Percentiles rank a stretch among this genome's conserved stretches.
phyloP scores from a whole-genome alignment of 352 stramenopile species.

The Globisporangium acanthophoron region DNA sequence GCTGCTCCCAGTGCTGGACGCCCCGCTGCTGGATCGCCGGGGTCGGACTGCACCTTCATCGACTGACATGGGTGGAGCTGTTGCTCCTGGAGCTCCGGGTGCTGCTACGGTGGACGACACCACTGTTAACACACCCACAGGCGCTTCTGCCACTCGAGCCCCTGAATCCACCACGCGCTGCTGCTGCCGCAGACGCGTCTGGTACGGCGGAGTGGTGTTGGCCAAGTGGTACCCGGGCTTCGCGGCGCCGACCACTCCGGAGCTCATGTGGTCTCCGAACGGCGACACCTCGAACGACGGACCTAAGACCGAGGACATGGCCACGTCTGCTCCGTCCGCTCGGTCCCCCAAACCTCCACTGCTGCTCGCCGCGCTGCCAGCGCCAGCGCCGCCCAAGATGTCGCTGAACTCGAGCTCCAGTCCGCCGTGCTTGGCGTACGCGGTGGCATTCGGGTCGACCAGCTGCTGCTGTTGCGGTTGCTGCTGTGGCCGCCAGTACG shows the following conservation, averaged over 20 bases:
- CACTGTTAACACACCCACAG: background rate
- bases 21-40: constrained; percentile 5
- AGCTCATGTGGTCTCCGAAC: constrained; percentile 24
- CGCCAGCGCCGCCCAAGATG: constrained; percentile 21
- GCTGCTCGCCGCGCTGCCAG: background rate
- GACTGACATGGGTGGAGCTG: background rate
- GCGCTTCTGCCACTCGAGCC: background rate
- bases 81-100: background rate
- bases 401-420: constrained; percentile 39
- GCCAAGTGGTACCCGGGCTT: constrained; percentile 7
- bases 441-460: background rate
- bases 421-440: constrained; percentile 13
- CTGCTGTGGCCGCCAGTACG: constrained; percentile 10
- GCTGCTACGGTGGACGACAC: background rate
- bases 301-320: constrained; percentile 23
- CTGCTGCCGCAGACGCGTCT: constrained; percentile 3
- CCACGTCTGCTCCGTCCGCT: background rate
- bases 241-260: background rate
- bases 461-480: background rate
- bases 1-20: constrained; percentile 3
- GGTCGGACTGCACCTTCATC: background rate
- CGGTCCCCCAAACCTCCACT: background rate
- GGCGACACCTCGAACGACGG: constrained; percentile 29
- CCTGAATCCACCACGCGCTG: background rate
- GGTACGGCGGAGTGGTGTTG: constrained; percentile 6